Conservation (phyloP, 148 eudicot species). For the Dysphania ambrosioides region DNA sequence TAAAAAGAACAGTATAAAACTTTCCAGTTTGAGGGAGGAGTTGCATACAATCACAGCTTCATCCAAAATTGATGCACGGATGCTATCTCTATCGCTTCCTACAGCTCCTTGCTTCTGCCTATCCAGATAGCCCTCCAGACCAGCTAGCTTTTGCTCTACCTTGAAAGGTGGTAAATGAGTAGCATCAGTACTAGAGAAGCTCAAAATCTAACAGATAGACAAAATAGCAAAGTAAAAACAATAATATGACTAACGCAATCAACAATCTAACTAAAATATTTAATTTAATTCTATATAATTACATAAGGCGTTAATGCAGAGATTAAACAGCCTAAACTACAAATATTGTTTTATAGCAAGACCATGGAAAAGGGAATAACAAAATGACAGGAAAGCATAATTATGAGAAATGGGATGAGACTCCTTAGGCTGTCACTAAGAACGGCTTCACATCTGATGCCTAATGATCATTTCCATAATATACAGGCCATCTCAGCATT, state of each 20-base stretch:
- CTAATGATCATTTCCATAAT: neutral
- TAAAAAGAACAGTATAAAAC: slow-evolving; percentile 4
- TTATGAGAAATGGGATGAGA: neutral
- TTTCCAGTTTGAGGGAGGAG: slow-evolving; percentile 15
- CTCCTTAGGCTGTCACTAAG: neutral
- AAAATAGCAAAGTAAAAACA: neutral
- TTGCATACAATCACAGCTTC: slow-evolving; percentile 88
- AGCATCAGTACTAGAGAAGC: slow-evolving; percentile 1
- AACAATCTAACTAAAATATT: neutral
- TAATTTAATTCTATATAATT: too few species aligned
- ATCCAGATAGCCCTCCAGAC: slow-evolving; percentile 60
- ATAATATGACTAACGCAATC: neutral
- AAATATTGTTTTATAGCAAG: neutral
- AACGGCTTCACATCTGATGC: neutral
- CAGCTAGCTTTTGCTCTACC: slow-evolving; percentile 88
- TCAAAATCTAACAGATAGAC: neutral
- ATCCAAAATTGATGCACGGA: slow-evolving; percentile 79
- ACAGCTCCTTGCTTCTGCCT: slow-evolving; percentile 70
- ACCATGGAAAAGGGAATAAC: neutral
- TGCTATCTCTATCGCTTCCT: slow-evolving; percentile 64
- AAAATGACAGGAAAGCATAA: neutral
- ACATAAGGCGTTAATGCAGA: neutral
- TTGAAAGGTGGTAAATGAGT: slow-evolving; percentile 31
- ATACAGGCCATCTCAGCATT: neutral
- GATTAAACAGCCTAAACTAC: neutral